phyloP scores from a whole-genome alignment of 371 early-diverging fungal species.

The Rhizopus delemar region DNA sequence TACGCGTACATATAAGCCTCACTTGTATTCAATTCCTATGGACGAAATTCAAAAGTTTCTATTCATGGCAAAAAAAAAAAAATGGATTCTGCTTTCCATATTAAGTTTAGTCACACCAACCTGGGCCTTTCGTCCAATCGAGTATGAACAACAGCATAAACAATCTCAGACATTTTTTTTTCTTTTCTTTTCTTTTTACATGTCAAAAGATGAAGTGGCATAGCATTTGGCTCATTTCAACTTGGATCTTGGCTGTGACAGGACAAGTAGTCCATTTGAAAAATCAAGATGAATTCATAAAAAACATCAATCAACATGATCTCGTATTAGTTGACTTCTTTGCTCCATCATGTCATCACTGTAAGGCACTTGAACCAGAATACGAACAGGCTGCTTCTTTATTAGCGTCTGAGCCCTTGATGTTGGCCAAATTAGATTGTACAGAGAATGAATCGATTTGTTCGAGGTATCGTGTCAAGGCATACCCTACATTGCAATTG shows the following conservation, averaged over 20 bases:
- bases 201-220: too few relatives aligned
- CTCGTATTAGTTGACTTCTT: slow-evolving; percentile 89
- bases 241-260: not conserved
- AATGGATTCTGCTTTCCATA: too few relatives aligned
- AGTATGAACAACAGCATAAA: too few relatives aligned
- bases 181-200: too few relatives aligned
- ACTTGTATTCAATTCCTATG: too few relatives aligned
- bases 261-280: not conserved
- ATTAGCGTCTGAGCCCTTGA: slow-evolving; percentile 57
- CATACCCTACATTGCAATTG: slow-evolving; percentile 59
- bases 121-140: too few relatives aligned
- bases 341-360: slow-evolving; percentile 93
- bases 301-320: slow-evolving; percentile 58
- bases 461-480: slow-evolving; percentile 71
- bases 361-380: slow-evolving; percentile 78
- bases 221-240: too few relatives aligned
- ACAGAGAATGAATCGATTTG: slow-evolving; percentile 78
- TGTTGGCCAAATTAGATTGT: slow-evolving; percentile 94
- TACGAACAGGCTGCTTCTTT: slow-evolving; percentile 80
- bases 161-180: too few relatives aligned
- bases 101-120: too few relatives aligned
- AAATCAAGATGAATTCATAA: slow-evolving; percentile 55
- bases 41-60: too few relatives aligned
- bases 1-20: too few relatives aligned
- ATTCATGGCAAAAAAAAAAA: too few relatives aligned